Base-by-base conservation (phyloP, 2,329 filamentous ascomycete genomes). In the Aspergillus brunneoviolaceus region DNA sequence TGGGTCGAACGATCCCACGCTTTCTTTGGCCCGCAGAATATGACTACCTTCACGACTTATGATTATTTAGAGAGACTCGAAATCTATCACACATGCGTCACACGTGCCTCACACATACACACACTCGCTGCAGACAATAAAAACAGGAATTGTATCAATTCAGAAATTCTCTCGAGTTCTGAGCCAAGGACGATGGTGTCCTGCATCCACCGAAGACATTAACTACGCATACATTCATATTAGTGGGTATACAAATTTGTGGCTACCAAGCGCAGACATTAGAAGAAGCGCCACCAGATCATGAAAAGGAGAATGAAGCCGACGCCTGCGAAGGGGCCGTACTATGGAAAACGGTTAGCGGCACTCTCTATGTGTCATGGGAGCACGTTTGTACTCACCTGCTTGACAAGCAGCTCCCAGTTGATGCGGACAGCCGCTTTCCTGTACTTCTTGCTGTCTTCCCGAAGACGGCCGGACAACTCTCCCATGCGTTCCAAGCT, bases 401-500 rank as follows among this genome's bases (percentile, higher is more conserved):
- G 94, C 83, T 97, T 97, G 63, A 98, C 67, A 74, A 99, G 80
- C 75, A 98, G 80, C 77, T 99, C 94, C 96, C 95, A 99, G 77
- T 99, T 99, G 76, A 99, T 99, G 73, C 90, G 85, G 59, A 96
- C 92, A 1, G 95, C 95, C 3, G 95, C 95, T 74, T 89, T 88
- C 72, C 89, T 87, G 79, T 99, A 99, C 80, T 96, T 98, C 77
- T 89, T 91, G 75, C 90, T 95, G 74, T 99, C 95, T 74, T 99
- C 95, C 64, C 91, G 83, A 74, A 99, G 78, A 63, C 94, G 83
- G 59, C 87, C 89, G 70, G 90, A 96, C 73, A 97, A 89, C 80
- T 98, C 94, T 63, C 95, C 94, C 95, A 99, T 99, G 71, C 92
- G 86, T 80, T 99, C 95, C 67, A 99, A 79, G 70, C 89, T 95